Conservation (phyloP, 345 rosid genomes). For the Lepidium didymum region DNA sequence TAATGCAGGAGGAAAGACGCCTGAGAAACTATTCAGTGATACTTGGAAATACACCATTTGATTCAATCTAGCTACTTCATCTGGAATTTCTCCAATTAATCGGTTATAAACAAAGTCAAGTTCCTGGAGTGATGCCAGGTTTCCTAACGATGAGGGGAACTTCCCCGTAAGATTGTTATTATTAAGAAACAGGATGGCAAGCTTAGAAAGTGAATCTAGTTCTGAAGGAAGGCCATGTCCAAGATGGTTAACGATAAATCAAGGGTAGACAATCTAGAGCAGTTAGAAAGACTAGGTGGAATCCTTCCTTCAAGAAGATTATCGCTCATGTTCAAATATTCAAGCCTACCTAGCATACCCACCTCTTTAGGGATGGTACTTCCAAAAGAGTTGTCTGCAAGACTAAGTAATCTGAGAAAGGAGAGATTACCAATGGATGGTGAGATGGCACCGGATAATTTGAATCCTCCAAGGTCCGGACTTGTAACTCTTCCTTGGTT, state of each 20-base stretch:
- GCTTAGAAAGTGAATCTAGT: conserved; percentile 12
- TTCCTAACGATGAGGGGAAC: conserved; percentile 19
- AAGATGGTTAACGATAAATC: conserved; percentile 12
- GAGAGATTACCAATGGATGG: conserved; percentile 34
- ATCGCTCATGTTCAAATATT: conserved; percentile 12
- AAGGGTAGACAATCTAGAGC: conserved; percentile 8
- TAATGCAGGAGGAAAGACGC: conserved; percentile 18
- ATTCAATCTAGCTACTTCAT: conserved; percentile 8
- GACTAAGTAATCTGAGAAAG: conserved; percentile 22
- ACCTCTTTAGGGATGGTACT: conserved; percentile 17
- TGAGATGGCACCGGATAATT: conserved; percentile 13
- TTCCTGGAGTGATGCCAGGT: conserved; percentile 10
- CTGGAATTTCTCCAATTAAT: conserved; percentile 20
- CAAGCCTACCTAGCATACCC: conserved; percentile 16
- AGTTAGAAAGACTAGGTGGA: conserved; percentile 8
- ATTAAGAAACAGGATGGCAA: neutral
- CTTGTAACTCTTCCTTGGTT: conserved; percentile 15
- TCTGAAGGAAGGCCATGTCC: conserved; percentile 6
- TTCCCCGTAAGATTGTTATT: conserved; percentile 12
- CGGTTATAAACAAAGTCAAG: conserved; percentile 16
- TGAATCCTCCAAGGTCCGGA: conserved; percentile 19
- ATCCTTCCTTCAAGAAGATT: conserved; percentile 23
- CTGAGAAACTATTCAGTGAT: conserved; percentile 14
- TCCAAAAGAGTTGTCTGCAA: conserved; percentile 19
- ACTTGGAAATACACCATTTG: neutral